Conservation (phyloP, 192 early-diverging fungal species). For the Coemansia sp. region DNA sequence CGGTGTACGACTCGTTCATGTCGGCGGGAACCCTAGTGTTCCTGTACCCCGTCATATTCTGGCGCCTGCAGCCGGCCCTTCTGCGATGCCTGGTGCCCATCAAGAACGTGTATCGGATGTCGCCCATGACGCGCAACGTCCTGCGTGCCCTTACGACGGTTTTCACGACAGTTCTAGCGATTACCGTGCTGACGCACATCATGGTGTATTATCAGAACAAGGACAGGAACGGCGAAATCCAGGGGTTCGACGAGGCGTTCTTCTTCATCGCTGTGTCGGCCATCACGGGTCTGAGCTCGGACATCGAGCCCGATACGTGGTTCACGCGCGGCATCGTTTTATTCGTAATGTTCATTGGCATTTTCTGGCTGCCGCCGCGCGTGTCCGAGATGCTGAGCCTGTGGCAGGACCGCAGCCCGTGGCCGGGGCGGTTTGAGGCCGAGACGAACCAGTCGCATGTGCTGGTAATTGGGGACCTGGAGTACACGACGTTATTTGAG, state of each 20-base stretch:
- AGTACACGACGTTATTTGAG: constrained; percentile 60
- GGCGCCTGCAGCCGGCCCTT: constrained; percentile 63
- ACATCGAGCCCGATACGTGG: constrained; percentile 62
- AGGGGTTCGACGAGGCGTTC: constrained; percentile 60
- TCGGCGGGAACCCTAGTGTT: constrained; percentile 56
- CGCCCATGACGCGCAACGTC: constrained; percentile 63
- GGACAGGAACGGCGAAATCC: constrained; percentile 40
- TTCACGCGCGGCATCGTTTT: constrained; percentile 59
- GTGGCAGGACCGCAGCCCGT: constrained; percentile 60
- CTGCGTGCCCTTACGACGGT: constrained; percentile 60
- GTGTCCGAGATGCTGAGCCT: constrained; percentile 65
- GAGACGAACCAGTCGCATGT: constrained; percentile 60
- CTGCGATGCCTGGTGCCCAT: constrained; percentile 62
- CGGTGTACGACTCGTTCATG: constrained; percentile 58
- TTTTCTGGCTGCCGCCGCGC: constrained; percentile 66
- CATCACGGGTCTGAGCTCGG: constrained; percentile 66
- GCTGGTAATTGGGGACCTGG: constrained; percentile 66
- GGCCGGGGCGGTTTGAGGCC: constrained; percentile 56
- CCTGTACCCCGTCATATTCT: constrained; percentile 66
- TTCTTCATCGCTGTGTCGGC: constrained; percentile 61
- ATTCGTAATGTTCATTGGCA: constrained; percentile 72
- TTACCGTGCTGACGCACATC: constrained; percentile 69
- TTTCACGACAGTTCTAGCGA: constrained; percentile 68
- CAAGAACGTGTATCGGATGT: constrained; percentile 61
- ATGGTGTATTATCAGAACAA: constrained; percentile 63